Percentiles rank a stretch among this genome's conserved stretches.
Conservation (phyloP, 2,329 filamentous ascomycete genomes). For the Mycogone perniciosa region DNA sequence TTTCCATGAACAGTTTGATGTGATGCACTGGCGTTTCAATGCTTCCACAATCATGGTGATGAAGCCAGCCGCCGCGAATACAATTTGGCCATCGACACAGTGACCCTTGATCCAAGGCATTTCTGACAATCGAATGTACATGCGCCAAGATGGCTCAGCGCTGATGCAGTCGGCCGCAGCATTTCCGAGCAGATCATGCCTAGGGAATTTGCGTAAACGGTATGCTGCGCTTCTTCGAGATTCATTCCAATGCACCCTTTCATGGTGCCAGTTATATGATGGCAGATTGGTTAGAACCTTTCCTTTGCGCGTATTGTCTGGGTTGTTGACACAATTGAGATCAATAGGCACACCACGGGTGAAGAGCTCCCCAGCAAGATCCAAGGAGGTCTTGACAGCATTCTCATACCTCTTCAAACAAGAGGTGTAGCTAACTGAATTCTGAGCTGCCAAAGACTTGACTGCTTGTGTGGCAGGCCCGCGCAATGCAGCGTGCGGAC, state of each 20-base stretch:
- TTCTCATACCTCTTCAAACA: constrained; percentile 7
- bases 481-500: constrained; percentile 11
- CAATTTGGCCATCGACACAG: constrained; percentile 19
- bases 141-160: constrained; percentile 27
- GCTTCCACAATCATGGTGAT: constrained; percentile 30
- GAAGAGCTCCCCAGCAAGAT: constrained; percentile 1
- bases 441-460: not conserved
- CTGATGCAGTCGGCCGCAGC: constrained; percentile 15
- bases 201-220: constrained; percentile 14
- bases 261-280: constrained; percentile 21
- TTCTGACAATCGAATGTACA: constrained; percentile 22
- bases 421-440: constrained; percentile 1
- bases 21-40: constrained; percentile 13
- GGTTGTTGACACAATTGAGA: constrained; percentile 4
- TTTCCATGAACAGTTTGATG: constrained; percentile 5
- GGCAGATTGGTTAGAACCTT: constrained; percentile 17
- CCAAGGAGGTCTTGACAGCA: constrained; percentile 1
- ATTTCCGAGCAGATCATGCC: constrained; percentile 24
- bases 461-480: constrained; percentile 7
- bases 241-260: constrained; percentile 17
- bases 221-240: constrained; percentile 20
- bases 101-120: constrained; percentile 29
- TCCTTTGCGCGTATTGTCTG: not conserved
- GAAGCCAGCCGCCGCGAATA: constrained; percentile 30
- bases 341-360: constrained; percentile 4